Evolutionary conservation across 441 rosid species (phyloP).

Genomic region (Gossypium lobatum): DNA sequence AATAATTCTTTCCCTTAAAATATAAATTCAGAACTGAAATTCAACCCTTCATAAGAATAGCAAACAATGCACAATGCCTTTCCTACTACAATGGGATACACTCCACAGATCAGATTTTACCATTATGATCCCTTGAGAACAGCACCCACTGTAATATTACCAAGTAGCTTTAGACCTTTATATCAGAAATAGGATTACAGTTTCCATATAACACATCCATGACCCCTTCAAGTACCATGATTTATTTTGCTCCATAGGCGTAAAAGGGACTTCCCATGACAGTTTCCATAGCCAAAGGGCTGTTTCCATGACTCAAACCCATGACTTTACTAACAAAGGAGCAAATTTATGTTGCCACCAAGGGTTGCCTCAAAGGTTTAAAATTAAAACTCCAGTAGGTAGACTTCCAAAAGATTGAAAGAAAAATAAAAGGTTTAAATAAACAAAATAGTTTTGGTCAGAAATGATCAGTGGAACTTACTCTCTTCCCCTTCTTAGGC

Average conservation of each 20-base stretch:
- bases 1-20: not conserved
- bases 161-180: not conserved
- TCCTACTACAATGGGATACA: not conserved
- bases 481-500: slow-evolving; percentile 78
- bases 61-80: not conserved
- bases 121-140: not conserved
- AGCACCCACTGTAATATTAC: not conserved
- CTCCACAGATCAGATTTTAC: slow-evolving; percentile 5
- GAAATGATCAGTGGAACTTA: slow-evolving; percentile 29
- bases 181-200: not conserved
- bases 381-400: slow-evolving; percentile 1
- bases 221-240: not conserved
- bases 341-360: not conserved
- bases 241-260: not conserved
- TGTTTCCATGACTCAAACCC: not conserved
- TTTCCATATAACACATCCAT: not conserved
- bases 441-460: not conserved
- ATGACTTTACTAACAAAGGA: not conserved
- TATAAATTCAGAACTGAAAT: not conserved
- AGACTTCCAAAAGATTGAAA: not conserved
- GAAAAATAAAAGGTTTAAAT: not conserved
- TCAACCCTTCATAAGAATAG: not conserved
- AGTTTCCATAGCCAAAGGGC: not conserved
- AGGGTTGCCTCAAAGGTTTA: not conserved
- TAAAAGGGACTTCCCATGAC: not conserved